phyloP scores from a whole-genome alignment of 2,329 filamentous ascomycete genomes.

The Beauveria australis region DNA sequence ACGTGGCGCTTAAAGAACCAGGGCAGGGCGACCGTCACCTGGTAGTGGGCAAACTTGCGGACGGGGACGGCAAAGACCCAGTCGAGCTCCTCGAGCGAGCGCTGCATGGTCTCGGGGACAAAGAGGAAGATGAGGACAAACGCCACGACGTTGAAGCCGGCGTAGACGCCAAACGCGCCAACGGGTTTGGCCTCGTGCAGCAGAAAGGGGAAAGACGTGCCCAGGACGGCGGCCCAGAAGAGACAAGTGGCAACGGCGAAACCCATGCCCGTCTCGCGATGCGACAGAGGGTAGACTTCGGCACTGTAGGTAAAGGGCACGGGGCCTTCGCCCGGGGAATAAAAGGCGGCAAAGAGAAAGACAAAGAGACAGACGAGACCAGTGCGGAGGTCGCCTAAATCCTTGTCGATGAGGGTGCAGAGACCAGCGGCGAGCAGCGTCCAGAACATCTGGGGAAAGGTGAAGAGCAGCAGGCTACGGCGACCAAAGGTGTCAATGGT shows the following conservation, averaged over 20 bases:
- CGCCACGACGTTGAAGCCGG: slow-evolving; percentile 46
- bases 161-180: slow-evolving; percentile 47
- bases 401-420: slow-evolving; percentile 43
- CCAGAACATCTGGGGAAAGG: slow-evolving; percentile 36
- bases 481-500: slow-evolving; percentile 52
- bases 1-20: slow-evolving; percentile 56
- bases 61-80: slow-evolving; percentile 54
- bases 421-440: slow-evolving; percentile 35
- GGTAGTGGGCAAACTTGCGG: slow-evolving; percentile 47
- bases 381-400: slow-evolving; percentile 23
- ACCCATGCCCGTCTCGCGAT: slow-evolving; percentile 64
- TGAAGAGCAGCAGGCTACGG: slow-evolving; percentile 39
- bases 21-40: slow-evolving; percentile 46
- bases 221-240: slow-evolving; percentile 50
- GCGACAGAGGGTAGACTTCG: slow-evolving; percentile 62
- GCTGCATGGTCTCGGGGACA: slow-evolving; percentile 52
- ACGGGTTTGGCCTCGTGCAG: slow-evolving; percentile 34
- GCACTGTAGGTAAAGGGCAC: slow-evolving; percentile 62
- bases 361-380: slow-evolving; percentile 47
- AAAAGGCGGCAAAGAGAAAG: slow-evolving; percentile 46
- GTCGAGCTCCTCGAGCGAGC: slow-evolving; percentile 48
- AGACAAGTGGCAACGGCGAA: slow-evolving; percentile 61
- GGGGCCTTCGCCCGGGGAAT: slow-evolving; percentile 50
- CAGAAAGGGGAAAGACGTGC: slow-evolving; percentile 55
- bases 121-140: slow-evolving; percentile 49